These are phyloP conservation scores for Punctularia strigosozonata DNA, from an alignment of 768 basidiomycete species.

Conservation along the genomic window DNA sequence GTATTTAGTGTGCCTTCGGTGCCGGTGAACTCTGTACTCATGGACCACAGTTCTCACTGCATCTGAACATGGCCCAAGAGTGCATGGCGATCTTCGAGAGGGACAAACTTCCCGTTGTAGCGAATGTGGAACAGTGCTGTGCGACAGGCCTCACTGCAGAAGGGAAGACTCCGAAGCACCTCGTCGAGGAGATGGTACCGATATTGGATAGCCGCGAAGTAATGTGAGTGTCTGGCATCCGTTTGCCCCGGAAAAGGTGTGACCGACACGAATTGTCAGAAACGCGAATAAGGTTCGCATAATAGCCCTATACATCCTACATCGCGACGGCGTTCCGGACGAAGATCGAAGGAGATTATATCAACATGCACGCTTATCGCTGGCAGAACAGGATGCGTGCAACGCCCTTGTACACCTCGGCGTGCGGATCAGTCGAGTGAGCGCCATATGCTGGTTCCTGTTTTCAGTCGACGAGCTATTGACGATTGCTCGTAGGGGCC, in stretches of 20 bases:
- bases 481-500: conserved; percentile 36
- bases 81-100: conserved; percentile 92
- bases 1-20: conserved; percentile 26
- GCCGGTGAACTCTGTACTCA: no score
- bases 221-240: conserved; percentile 35
- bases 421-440: conserved; percentile 70
- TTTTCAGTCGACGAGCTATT: background rate
- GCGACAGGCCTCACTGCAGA: conserved; percentile 87
- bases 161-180: conserved; percentile 85
- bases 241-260: background rate
- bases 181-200: conserved; percentile 99
- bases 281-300: conserved; percentile 91
- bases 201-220: conserved; percentile 80
- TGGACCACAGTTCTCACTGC: conserved; percentile 71
- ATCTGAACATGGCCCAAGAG: conserved; percentile 95
- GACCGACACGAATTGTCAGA: conserved; percentile 24
- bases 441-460: conserved; percentile 13
- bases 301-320: conserved; percentile 89
- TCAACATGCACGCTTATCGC: conserved; percentile 81
- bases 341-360: conserved; percentile 91
- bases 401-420: conserved; percentile 81
- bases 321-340: conserved; percentile 95
- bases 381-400: conserved; percentile 88
- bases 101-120: conserved; percentile 72
- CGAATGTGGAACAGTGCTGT: conserved; percentile 92